These are phyloP conservation scores for Lathyrus oleraceus DNA, from an alignment of 306 rosid species.

Conservation along the genomic window DNA sequence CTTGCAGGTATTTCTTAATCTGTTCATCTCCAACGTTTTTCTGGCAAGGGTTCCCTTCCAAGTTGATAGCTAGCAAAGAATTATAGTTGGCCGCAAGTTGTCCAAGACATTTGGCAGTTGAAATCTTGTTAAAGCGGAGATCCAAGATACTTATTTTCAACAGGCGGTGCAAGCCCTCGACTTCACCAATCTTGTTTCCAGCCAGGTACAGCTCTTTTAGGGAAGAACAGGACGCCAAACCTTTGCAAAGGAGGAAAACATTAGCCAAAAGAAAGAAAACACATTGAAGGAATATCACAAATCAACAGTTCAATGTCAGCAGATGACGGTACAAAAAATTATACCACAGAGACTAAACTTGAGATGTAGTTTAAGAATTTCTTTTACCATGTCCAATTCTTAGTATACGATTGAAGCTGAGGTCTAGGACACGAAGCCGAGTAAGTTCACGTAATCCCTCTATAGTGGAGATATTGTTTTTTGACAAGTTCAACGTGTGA, in stretches of 20 bases:
- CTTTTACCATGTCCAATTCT: constrained; percentile 88
- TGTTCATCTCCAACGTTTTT: constrained; percentile 97
- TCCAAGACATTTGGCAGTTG: constrained; percentile 90
- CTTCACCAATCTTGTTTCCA: constrained; percentile 94
- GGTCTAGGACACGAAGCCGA: constrained; percentile 82
- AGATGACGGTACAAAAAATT: background rate
- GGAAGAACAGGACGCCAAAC: constrained; percentile 87
- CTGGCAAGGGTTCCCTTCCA: constrained; percentile 93
- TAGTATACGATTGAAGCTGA: constrained; percentile 80
- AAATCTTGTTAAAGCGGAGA: constrained; percentile 84
- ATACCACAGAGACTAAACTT: background rate
- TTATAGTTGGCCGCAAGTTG: constrained; percentile 93
- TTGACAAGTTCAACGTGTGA: constrained; percentile 81
- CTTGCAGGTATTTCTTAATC: constrained; percentile 78
- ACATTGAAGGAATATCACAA: constrained; percentile 13
- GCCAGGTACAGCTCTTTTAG: constrained; percentile 91
- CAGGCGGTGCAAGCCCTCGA: constrained; percentile 96
- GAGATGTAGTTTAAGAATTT: constrained; percentile 25
- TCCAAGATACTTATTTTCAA: constrained; percentile 78
- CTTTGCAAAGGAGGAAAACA: constrained; percentile 45
- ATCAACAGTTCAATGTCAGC: constrained; percentile 22
- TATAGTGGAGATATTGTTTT: constrained; percentile 66
- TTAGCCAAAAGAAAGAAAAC: constrained; percentile 9
- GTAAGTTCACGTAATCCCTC: constrained; percentile 96
- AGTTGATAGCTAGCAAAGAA: constrained; percentile 83